A percentile compares a stretch with the other conserved stretches of the same genome.
Evolutionary conservation across 1,284 basidiomycete genomes (phyloP).

Genomic region (Anthracocystis panici-leucophaei): DNA sequence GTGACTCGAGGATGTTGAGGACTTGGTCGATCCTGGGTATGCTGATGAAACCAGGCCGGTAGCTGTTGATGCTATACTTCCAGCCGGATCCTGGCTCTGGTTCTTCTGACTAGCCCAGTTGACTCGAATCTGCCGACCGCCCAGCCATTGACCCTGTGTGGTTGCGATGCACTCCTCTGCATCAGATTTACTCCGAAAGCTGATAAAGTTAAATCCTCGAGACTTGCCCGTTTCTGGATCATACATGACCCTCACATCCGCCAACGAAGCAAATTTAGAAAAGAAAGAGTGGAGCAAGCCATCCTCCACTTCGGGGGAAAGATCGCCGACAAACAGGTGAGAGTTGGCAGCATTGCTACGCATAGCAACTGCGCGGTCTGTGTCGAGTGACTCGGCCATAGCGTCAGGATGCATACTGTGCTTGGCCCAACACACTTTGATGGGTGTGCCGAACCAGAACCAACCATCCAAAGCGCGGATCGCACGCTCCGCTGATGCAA

Average conservation of each 20-base stretch:
- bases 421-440: conserved; percentile 69
- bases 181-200: conserved; percentile 94
- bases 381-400: not conserved
- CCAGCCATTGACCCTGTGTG: conserved; percentile 99
- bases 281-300: conserved; percentile 96
- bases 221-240: conserved; percentile 99
- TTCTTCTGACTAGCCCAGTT: conserved; percentile 99
- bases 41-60: not conserved
- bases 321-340: conserved; percentile 98
- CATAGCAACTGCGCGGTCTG: conserved; percentile 6
- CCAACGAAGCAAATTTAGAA: conserved; percentile 90
- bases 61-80: not conserved
- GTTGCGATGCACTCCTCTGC: conserved; percentile 97
- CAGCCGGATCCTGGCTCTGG: conserved; percentile 72
- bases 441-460: conserved; percentile 90
- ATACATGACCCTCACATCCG: conserved; percentile 99
- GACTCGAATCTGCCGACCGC: conserved; percentile 94
- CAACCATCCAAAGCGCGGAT: conserved; percentile 95
- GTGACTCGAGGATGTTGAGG: not conserved
- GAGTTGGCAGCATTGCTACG: conserved; percentile 85
- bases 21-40: not conserved
- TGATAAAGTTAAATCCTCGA: conserved; percentile 91
- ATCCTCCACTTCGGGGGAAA: conserved; percentile 97
- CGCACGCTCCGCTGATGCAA: conserved; percentile 96
- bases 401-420: conserved; percentile 42